Conservation (phyloP, 2,329 filamentous ascomycete genomes). For the Coniochaeta prunicola region DNA sequence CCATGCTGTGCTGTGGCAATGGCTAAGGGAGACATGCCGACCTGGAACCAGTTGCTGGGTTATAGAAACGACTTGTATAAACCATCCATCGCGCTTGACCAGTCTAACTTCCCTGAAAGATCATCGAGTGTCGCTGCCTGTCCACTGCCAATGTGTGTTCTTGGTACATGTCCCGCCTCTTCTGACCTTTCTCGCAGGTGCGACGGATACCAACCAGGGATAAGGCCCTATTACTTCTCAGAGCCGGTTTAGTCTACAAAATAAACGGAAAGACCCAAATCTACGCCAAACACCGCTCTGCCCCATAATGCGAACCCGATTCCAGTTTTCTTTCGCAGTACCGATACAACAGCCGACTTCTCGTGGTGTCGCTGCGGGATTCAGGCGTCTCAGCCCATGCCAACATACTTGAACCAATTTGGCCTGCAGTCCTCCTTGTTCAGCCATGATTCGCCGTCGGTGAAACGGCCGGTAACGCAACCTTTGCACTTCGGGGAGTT, state of each 20-base stretch:
- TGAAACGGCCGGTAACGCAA: conserved; percentile 80
- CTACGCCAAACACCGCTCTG: background rate
- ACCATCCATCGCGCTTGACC: background rate
- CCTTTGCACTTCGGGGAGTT: conserved; percentile 91
- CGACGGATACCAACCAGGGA: background rate
- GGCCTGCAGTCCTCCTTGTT: conserved; percentile 89
- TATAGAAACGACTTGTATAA: background rate
- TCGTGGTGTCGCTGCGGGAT: background rate
- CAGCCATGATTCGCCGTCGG: conserved; percentile 79
- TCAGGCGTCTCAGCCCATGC: conserved; percentile 54
- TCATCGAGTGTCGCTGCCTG: background rate
- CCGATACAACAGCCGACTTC: background rate
- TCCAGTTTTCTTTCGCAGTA: background rate
- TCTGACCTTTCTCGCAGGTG: background rate
- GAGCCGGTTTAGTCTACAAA: background rate
- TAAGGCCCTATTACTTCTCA: background rate
- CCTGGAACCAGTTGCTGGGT: background rate
- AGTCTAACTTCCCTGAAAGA: background rate
- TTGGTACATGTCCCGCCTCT: background rate
- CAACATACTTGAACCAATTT: conserved; percentile 94
- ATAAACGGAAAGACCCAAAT: background rate
- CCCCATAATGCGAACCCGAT: background rate
- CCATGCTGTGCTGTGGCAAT: no score
- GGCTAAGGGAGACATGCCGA: background rate
- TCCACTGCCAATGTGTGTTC: background rate